Evolutionary conservation across 1,284 basidiomycete genomes (phyloP).

Genomic region (Leccinum variabile): DNA sequence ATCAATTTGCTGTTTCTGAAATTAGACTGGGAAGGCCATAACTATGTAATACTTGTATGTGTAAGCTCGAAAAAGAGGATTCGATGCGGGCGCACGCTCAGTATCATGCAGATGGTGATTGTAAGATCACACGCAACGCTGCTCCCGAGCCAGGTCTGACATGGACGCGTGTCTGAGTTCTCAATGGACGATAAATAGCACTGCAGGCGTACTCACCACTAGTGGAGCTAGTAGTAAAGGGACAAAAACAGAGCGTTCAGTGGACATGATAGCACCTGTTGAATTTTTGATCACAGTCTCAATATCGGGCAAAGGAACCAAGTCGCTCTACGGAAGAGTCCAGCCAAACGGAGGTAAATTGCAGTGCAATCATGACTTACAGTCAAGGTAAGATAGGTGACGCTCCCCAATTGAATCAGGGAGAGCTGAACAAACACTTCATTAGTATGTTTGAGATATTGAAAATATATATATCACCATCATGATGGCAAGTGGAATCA

Average conservation of each 20-base stretch:
- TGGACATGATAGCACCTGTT: too few relatives aligned
- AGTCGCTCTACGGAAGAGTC: background rate
- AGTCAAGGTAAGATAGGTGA: too few relatives aligned
- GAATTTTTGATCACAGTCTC: too few relatives aligned
- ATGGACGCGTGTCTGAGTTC: background rate
- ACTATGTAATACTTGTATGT: background rate
- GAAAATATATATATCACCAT: conserved; percentile 3
- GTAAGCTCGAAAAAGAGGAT: background rate
- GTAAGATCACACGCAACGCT: background rate
- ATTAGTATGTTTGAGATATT: background rate
- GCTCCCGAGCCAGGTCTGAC: background rate
- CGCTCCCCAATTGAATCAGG: background rate
- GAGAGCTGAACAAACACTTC: background rate
- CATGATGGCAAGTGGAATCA: background rate
- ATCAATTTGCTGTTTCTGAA: background rate
- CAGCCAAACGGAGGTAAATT: background rate
- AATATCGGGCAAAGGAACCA: too few relatives aligned
- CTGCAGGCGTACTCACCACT: background rate
- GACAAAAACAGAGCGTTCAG: too few relatives aligned
- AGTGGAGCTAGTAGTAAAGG: too few relatives aligned
- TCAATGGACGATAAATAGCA: background rate
- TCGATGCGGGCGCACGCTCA: background rate
- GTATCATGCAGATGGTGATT: background rate
- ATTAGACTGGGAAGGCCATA: background rate
- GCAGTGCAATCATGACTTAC: background rate